Base-by-base conservation (phyloP, 1,139 yeast species). In the Debaryomyces fabryi region DNA sequence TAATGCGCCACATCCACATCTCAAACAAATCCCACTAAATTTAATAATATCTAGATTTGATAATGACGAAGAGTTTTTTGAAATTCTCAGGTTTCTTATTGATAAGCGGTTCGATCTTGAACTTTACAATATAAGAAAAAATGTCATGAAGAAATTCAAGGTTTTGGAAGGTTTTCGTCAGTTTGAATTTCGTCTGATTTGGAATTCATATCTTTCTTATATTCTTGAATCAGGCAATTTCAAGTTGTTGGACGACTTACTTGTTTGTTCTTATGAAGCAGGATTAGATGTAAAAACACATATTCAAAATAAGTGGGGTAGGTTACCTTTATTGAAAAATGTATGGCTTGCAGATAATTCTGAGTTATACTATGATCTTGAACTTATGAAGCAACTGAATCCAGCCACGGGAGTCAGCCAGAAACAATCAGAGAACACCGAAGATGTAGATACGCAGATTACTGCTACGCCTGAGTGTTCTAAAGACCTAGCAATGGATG, bases 1-100 rank as follows among this genome's bases (percentile, higher is more conserved):
- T 44, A 64, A 63, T 54, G 72, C 78, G 0, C 78, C 79, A 2
- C 65, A 56, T 43, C 57, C 56, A 2, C 59, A 56, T 39, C 60
- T 75, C 45, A 66, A 64, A 46, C 61, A 60, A 29, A 58, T 62
- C 36, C 53, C 66, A 0, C 49, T 60, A 21, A 53, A 58, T 3
- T 49, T 62, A 6, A 56, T 69, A 7, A 24, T 51, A 3, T 27
- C 42, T 4, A 60, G 56, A 49, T 59, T 61, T 46, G 62, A 58
- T 6, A 45, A 53, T 6, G 55, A 48, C 12, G 54, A 53, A 0
- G 50, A 49, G 1, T 62, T 64, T 39, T 44, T 58, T 16, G 64
- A 58, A 0, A 41, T 69, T 12, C 47, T 63, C 6, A 53, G 50
- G 33, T 64, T 60, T 40, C 53, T 71, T 34, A 50, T 65, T 8